A percentile compares a stretch with the other conserved stretches of the same genome.
phyloP scores from a whole-genome alignment of 2,329 filamentous ascomycete species.

The Curvularia verruculosa region DNA sequence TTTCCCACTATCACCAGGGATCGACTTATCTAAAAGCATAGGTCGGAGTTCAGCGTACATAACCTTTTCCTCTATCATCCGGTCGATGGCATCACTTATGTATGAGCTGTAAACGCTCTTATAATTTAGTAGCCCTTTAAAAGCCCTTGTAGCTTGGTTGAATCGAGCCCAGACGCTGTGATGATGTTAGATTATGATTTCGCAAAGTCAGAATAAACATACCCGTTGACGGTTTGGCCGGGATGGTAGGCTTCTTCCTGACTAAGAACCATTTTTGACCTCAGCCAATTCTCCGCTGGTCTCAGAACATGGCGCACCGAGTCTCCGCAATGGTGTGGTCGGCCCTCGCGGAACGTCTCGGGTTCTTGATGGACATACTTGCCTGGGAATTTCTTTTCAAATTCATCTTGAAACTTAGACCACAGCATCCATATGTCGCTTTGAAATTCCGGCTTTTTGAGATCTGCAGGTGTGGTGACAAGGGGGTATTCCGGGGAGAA shows the following conservation, averaged over 20 bases:
- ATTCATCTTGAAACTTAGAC: conserved; percentile 51
- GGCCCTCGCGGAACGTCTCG: conserved; percentile 4
- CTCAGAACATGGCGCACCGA: conserved; percentile 19
- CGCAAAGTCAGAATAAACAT: conserved; percentile 28
- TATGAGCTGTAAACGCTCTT: conserved; percentile 67
- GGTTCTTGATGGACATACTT: conserved; percentile 16
- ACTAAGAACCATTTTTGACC: conserved; percentile 66
- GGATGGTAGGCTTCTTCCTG: conserved; percentile 64
- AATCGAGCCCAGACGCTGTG: conserved; percentile 64
- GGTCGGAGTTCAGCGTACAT: conserved; percentile 75
- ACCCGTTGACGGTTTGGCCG: conserved; percentile 60
- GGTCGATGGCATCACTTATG: conserved; percentile 63
- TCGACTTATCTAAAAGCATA: conserved; percentile 70
- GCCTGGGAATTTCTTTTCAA: conserved; percentile 41
- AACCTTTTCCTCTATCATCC: conserved; percentile 68
- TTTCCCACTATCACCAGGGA: conserved; percentile 64
- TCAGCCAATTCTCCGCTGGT: conserved; percentile 60
- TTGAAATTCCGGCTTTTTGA: conserved; percentile 22
- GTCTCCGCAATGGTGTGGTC: conserved; percentile 24
- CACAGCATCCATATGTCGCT: conserved; percentile 54
- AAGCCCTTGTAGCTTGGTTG: conserved; percentile 71
- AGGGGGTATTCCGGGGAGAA: conserved; percentile 50
- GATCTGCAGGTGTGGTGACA: conserved; percentile 25
- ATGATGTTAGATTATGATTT: conserved; percentile 1
- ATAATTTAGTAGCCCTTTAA: conserved; percentile 75